Conservation (phyloP, 1,139 yeast genomes). For the Sugiyamaella novakii region DNA sequence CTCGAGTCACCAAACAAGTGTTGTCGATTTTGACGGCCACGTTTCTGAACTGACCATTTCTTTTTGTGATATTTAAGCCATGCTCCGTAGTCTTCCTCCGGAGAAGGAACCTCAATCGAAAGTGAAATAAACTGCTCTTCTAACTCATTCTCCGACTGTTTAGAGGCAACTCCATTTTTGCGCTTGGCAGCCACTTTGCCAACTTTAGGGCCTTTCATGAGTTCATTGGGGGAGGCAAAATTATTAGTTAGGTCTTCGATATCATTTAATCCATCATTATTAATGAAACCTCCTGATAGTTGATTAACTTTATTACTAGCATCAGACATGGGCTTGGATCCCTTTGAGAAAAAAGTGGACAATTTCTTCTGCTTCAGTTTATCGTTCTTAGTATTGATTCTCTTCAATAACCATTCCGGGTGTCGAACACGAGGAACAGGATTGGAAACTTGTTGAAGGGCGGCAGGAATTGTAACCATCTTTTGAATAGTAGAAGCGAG, state of each 20-base stretch:
- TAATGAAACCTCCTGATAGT: conserved; percentile 24
- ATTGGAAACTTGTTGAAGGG: conserved; percentile 81
- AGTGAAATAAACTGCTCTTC: conserved; percentile 28
- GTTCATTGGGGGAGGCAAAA: conserved; percentile 26
- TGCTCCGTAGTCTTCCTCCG: conserved; percentile 70
- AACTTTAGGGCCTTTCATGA: conserved; percentile 20
- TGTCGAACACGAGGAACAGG: conserved; percentile 95
- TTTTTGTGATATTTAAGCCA: conserved; percentile 80
- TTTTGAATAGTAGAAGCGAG: conserved; percentile 92
- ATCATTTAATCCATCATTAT: conserved; percentile 46
- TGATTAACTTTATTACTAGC: conserved; percentile 21
- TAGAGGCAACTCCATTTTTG: conserved; percentile 26
- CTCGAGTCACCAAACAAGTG: conserved; percentile 71
- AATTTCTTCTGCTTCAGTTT: conserved; percentile 72
- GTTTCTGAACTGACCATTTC: conserved; percentile 79
- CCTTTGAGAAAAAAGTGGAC: conserved; percentile 52
- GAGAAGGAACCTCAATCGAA: conserved; percentile 53
- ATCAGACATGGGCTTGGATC: conserved; percentile 21
- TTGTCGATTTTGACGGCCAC: conserved; percentile 68
- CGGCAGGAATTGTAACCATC: conserved; percentile 96
- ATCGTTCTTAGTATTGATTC: conserved; percentile 61
- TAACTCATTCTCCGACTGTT: conserved; percentile 29
- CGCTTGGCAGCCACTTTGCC: conserved; percentile 30
- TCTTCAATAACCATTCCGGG: conserved; percentile 87
- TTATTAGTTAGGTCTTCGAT: conserved; percentile 68